phyloP scores from a whole-genome alignment of 352 stramenopile genomes.

The Phytopythium montanum region DNA sequence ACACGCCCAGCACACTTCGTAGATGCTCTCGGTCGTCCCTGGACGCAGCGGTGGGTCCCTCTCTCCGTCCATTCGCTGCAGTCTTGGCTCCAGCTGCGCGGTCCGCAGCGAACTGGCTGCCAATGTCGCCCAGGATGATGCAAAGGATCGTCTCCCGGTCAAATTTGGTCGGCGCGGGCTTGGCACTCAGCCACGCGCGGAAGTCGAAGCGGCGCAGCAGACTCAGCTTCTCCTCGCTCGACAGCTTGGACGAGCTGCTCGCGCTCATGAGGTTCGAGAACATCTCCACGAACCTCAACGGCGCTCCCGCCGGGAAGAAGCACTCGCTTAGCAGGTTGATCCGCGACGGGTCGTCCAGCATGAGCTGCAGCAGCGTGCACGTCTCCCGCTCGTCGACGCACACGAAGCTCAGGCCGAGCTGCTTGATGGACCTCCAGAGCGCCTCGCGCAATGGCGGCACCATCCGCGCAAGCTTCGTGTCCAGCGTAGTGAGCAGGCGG shows the following conservation, averaged over 20 bases:
- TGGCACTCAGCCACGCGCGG: conserved; percentile 59
- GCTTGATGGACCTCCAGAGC: conserved; percentile 79
- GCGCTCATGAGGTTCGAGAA: conserved; percentile 85
- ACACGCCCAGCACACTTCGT: conserved; percentile 64
- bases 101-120: conserved; percentile 48
- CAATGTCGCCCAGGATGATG: conserved; percentile 74
- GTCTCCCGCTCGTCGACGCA: conserved; percentile 82
- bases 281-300: conserved; percentile 81
- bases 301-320: conserved; percentile 71
- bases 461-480: conserved; percentile 79
- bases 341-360: conserved; percentile 79
- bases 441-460: conserved; percentile 81
- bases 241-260: conserved; percentile 61
- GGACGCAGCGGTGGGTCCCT: neutral
- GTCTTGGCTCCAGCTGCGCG: conserved; percentile 9
- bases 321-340: conserved; percentile 81
- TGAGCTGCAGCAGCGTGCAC: conserved; percentile 72
- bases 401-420: conserved; percentile 75
- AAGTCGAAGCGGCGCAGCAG: conserved; percentile 80
- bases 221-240: conserved; percentile 65
- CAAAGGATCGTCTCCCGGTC: conserved; percentile 79
- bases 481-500: conserved; percentile 64
- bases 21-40: conserved; percentile 18
- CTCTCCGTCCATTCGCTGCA: neutral
- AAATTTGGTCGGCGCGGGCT: conserved; percentile 61